Conservation (phyloP, 495 filamentous ascomycete species). For the Polyplosphaeria fusca region DNA sequence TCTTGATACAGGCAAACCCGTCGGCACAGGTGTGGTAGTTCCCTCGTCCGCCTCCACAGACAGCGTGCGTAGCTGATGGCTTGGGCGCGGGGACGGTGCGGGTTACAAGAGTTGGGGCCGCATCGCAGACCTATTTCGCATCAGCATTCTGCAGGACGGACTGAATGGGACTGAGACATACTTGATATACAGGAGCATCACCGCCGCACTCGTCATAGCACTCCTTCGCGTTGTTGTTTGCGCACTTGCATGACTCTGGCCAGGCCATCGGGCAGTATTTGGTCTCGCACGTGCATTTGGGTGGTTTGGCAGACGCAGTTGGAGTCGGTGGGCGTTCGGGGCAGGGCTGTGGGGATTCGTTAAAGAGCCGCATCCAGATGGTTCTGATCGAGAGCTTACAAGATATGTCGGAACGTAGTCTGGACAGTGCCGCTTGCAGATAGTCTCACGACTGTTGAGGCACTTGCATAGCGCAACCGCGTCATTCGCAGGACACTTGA, state of each 20-base stretch:
- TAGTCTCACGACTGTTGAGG: constrained; percentile 20
- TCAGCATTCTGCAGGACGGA: not conserved
- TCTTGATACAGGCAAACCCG: constrained; percentile 19
- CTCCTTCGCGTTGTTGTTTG: not conserved
- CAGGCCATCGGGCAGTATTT: constrained; percentile 11
- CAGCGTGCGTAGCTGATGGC: constrained; percentile 3
- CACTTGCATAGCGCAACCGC: constrained; percentile 25
- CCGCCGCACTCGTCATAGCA: constrained; percentile 29
- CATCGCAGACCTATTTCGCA: not conserved
- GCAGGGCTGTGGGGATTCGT: not conserved
- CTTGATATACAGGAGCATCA: not conserved
- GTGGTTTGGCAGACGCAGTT: not conserved
- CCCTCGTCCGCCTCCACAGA: constrained; percentile 26
- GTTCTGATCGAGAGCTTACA: constrained; percentile 3
- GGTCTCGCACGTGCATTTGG: constrained; percentile 13
- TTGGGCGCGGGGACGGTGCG: not conserved
- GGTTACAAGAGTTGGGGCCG: not conserved
- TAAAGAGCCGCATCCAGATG: not conserved
- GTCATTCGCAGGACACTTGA: constrained; percentile 22
- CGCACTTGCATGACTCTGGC: constrained; percentile 22
- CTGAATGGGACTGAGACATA: not conserved
- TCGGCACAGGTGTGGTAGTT: constrained; percentile 7
- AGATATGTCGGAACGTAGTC: constrained; percentile 12
- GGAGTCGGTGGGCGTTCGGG: not conserved
- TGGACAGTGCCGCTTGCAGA: constrained; percentile 16